Evolutionary conservation across 2,329 filamentous ascomycete genomes (phyloP), one percentile per base, ranked within the genome.

Genomic region (Talaromyces sp.): DNA sequence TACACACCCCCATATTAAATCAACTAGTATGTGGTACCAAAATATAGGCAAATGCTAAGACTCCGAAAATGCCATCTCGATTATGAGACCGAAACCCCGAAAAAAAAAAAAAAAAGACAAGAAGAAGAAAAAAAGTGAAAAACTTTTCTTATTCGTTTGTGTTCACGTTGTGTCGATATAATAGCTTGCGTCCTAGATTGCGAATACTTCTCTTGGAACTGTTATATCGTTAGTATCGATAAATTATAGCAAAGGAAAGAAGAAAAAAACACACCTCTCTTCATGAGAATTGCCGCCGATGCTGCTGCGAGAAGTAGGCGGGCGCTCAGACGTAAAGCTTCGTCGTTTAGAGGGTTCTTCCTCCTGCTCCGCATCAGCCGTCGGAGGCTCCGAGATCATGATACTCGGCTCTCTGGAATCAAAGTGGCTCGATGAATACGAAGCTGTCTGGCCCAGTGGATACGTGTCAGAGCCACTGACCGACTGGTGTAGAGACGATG

Each of bases 121-220:
- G 31, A 30, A 31, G 18, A 5, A 30, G 50, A 31, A 16, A 7
- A 12, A 31, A 53, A 10, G 30, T 28, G 2, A 23, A 31, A 9
- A 28, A 12, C 27, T 51, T 53, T 28, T 31, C 5, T 31, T 53
- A 53, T 53, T 53, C 50, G 28, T 53, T 53, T 3, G 28, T 53
- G 28, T 59, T 59, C 16, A 27, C 51, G 6, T 34, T 56, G 36
- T 60, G 59, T 4, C 59, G 62, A 42, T 61, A 56, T 34, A 76
- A 71, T 44, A 77, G 58, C 62, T 73, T 76, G 40, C 75, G 75
- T 33, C 75, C 73, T 34, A 78, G 54, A 57, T 64, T 75, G 62
- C 74, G 72, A 31, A 77, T 72, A 23, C 71, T 72, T 50, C 65
- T 72, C 62, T 72, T 76, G 52, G 68, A 66, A 50, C 72, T 74